Base-by-base conservation (phyloP, 179 eudicot genomes). In the Silene coronaria region DNA sequence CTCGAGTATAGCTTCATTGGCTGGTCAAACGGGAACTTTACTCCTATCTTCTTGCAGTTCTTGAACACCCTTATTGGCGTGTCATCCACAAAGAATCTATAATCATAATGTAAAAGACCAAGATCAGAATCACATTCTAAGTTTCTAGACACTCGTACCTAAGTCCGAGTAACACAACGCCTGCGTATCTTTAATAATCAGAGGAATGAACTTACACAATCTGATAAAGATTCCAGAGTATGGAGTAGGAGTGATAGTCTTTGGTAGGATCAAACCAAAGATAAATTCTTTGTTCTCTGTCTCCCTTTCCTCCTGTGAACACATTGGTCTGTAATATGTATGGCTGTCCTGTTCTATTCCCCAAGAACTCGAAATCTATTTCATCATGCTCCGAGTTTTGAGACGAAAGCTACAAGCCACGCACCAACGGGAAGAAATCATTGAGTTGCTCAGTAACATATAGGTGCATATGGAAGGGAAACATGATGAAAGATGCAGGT, bases 181-280 rank as follows among this genome's bases (percentile, higher is more conserved):
- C 13, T 27, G 36, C 13, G 13, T 10, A 42, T 42, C 48, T 42
- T 11, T 11, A 42, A 42, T 53, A 14, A 53, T 53, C 13, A 16
- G 21, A 53, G 58, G 58, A n/a, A 53, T 53, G 19, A 13, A 32
- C 90, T 62, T 88, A 93, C 97, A 91, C 95, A 53, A 91, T 85
- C 5, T 85, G 91, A 73, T 86, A 79, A 38, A 78, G 81, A 78
- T 93, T 91, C 97, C 97, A 89, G 11, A 90, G 82, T 46, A 91
- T 72, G 22, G 83, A 80, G 75, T 93, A 93, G 55, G 83, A 77
- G 74, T 93, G 98, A 73, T 80, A 91, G 70, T 93, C 90, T 24
- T 82, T 84, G 0, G 92, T 85, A 0, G 98, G 98, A 87, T 93
- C 98, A 79, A 93, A 93, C 98, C 98, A 93, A 12, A 91, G 90